Conservation (phyloP, 495 filamentous ascomycete genomes). For the Amphirosellinia nigrospora region DNA sequence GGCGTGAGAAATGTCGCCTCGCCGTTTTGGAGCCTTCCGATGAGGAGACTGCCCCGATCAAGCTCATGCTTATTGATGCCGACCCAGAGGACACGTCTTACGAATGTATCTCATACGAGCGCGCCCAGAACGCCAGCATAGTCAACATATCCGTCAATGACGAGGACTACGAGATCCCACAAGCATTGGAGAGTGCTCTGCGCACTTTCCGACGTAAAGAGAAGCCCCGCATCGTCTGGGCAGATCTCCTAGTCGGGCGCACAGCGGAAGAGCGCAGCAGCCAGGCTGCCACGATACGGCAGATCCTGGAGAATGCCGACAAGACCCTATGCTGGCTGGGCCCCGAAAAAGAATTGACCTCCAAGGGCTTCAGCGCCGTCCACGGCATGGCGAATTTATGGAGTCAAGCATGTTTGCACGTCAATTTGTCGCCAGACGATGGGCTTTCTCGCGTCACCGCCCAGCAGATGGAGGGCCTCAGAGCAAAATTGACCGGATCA, state of each 20-base stretch:
- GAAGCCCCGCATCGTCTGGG: conserved; percentile 34
- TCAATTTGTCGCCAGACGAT: conserved; percentile 24
- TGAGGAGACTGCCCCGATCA: conserved; percentile 29
- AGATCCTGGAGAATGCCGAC: conserved; percentile 31
- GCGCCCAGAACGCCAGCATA: conserved; percentile 5
- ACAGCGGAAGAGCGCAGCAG: conserved; percentile 32
- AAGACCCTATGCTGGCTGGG: conserved; percentile 38
- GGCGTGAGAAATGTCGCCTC: conserved; percentile 13
- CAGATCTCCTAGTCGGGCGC: conserved; percentile 34
- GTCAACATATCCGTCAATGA: conserved; percentile 27
- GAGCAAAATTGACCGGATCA: not conserved
- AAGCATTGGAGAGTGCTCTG: conserved; percentile 30
- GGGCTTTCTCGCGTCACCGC: not conserved
- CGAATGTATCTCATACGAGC: conserved; percentile 39
- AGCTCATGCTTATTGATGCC: conserved; percentile 29
- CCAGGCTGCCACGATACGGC: conserved; percentile 22
- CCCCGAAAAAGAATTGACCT: conserved; percentile 23
- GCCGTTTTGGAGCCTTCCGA: conserved; percentile 32
- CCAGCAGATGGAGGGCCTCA: conserved; percentile 25
- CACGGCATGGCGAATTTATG: conserved; percentile 29
- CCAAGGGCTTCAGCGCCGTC: conserved; percentile 30
- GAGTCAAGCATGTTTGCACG: conserved; percentile 13
- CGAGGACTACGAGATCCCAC: conserved; percentile 25
- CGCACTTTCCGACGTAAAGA: conserved; percentile 35
- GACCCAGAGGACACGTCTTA: conserved; percentile 31